A percentile compares a stretch with the other conserved stretches of the same genome.
Conservation (phyloP, 441 rosid species). For the Gossypium armourianum region DNA sequence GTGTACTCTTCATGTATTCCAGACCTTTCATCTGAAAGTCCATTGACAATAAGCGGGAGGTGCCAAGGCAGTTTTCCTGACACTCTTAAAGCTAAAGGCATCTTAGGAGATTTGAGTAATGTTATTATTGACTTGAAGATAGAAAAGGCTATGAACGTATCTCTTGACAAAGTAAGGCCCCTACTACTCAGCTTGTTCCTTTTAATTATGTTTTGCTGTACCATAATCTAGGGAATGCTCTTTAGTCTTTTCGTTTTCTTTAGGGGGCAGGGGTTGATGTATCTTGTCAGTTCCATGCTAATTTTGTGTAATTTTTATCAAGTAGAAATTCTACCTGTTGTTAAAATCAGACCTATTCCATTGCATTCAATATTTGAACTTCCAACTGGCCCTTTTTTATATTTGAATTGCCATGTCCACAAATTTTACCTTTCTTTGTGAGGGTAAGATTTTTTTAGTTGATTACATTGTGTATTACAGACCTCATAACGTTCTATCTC, state of each 20-base stretch:
- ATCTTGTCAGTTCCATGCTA: not conserved
- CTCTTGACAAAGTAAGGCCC: conserved; percentile 56
- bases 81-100: conserved; percentile 47
- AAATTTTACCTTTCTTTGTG: not conserved
- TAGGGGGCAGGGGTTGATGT: not conserved
- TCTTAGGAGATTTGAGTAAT: conserved; percentile 51
- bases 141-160: conserved; percentile 47
- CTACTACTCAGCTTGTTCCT: not conserved
- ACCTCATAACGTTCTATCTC: not conserved
- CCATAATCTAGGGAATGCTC: not conserved
- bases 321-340: not conserved
- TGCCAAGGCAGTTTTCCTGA: conserved; percentile 62
- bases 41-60: conserved; percentile 59
- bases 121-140: conserved; percentile 49
- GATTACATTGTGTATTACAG: not conserved
- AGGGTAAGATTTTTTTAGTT: not conserved
- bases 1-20: conserved; percentile 53
- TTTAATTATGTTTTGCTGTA: not conserved
- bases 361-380: not conserved
- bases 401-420: not conserved
- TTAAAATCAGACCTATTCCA: not conserved
- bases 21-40: conserved; percentile 59
- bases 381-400: not conserved
- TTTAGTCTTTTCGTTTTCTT: not conserved
- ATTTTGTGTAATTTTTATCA: too few relatives aligned